Evolutionary conservation across 208 protist species (phyloP), one percentile per base, ranked within the genome.

Genomic region (Trypanosoma mega): DNA sequence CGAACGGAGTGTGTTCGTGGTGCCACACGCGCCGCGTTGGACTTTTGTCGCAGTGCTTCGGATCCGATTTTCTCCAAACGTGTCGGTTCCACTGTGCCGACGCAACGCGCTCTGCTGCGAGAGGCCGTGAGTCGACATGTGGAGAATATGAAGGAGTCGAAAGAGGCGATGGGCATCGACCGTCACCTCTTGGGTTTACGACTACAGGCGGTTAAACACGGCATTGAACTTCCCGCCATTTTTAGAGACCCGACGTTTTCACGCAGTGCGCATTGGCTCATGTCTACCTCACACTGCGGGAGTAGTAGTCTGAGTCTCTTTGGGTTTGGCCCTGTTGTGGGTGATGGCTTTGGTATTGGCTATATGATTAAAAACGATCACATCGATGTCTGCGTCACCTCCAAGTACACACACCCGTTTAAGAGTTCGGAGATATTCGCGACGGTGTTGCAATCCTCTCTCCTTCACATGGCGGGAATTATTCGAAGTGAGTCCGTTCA

Each of bases 291-390:
- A 26, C 69, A 75, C 34, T 75, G 69, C 59, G 69, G 69, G 14
- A 76, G 56, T 16, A 36, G 54, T 16, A 55, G 67, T 18, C 51
- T 75, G 7, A 23, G 16, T 34, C 33, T 55, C 3, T 75, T 75
- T 49, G 69, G 69, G 41, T 75, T 75, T 57, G 69, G 69, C 16
- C 69, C 69, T 30, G 69, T 75, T 3, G 69, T 75, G n/a, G 16
- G 7, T 16, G 65, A 75, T 20, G 69, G 69, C 2, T 75, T 75
- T 36, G 69, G 69, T 57, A 63, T 75, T 16, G 66, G 63, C 26
- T 70, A 70, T 50, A 70, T 70, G 63, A 70, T 70, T 23, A 71
- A 71, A 31, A 72, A 70, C 12, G 58, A 68, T 16, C n/a, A n/a
- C 11, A 64, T 70, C 9, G n/a, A 23, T n/a, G 51, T 70, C 30